Evolutionary conservation across 2,329 filamentous ascomycete genomes (phyloP).

Genomic region (Ophiostoma perfectum): DNA sequence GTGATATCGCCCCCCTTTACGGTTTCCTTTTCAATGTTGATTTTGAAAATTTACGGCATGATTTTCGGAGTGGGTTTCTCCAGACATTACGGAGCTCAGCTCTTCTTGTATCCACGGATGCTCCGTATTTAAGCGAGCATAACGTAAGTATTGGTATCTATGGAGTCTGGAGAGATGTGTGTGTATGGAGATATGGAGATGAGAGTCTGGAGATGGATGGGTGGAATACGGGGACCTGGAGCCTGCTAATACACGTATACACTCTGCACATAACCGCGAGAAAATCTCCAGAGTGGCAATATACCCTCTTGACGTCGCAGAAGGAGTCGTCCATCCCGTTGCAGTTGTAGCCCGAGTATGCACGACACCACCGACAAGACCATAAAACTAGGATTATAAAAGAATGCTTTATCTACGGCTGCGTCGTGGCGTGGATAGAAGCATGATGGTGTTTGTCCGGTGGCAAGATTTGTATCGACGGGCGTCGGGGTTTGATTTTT

Average conservation of each 20-base stretch:
- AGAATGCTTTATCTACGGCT: neutral
- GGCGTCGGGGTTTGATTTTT: neutral
- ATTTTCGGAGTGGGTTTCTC: neutral
- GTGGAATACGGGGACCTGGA: neutral
- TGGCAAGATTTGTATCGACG: neutral
- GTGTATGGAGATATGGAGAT: neutral
- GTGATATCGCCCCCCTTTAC: neutral
- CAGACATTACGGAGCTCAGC: conserved; percentile 5
- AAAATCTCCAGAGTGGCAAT: neutral
- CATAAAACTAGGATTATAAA: neutral
- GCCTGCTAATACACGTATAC: neutral
- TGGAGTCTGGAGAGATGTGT: conserved; percentile 2
- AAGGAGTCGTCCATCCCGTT: neutral
- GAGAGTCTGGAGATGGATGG: neutral
- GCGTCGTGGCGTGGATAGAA: neutral
- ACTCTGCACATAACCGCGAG: neutral
- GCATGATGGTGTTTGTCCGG: neutral
- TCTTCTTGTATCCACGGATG: conserved; percentile 8
- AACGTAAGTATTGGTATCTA: conserved; percentile 10
- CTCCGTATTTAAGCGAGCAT: conserved; percentile 1
- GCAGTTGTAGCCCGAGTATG: neutral
- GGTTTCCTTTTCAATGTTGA: neutral
- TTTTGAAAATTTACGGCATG: neutral
- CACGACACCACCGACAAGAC: neutral
- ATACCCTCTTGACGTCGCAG: neutral